Percentiles rank a stretch among this genome's conserved stretches.
These are phyloP conservation scores for Parasitella parasitica DNA, from an alignment of 371 early-diverging fungal genomes.

Conservation along the genomic window DNA sequence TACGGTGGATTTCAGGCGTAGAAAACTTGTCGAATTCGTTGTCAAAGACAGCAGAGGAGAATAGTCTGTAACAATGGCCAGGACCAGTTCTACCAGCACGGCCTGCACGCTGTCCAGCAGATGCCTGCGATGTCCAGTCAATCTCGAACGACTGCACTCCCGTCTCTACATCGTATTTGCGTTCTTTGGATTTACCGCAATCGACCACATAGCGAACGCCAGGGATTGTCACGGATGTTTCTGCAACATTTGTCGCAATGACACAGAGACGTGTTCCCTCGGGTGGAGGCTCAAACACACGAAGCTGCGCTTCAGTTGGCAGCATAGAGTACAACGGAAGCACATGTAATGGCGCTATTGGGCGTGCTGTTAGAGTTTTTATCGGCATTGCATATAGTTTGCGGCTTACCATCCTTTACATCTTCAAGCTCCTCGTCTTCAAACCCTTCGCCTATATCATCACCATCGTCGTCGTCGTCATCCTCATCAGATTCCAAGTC, in stretches of 20 bases:
- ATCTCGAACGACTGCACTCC: constrained; percentile 88
- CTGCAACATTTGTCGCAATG: constrained; percentile 99
- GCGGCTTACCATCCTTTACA: constrained; percentile 33
- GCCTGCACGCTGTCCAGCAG: constrained; percentile 96
- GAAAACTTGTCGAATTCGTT: constrained; percentile 88
- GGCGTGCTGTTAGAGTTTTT: too few species aligned
- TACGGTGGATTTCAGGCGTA: constrained; percentile 91
- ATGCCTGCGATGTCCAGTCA: constrained; percentile 94
- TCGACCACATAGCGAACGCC: constrained; percentile 98
- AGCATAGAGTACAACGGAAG: constrained; percentile 92
- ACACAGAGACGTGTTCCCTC: constrained; percentile 92
- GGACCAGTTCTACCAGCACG: constrained; percentile 98
- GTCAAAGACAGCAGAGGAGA: constrained; percentile 92
- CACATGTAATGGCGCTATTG: constrained; percentile 69
- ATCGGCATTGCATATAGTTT: neutral
- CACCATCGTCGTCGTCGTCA: constrained; percentile 39
- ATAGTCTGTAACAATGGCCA: constrained; percentile 98
- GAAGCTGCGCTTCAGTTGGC: constrained; percentile 85
- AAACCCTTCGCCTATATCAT: constrained; percentile 40
- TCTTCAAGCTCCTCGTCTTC: constrained; percentile 49
- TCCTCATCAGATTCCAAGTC: constrained; percentile 52
- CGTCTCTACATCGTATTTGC: constrained; percentile 76
- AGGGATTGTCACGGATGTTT: constrained; percentile 98
- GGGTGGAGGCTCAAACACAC: constrained; percentile 88
- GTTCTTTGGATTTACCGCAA: constrained; percentile 93